Base-by-base conservation (phyloP, 768 basidiomycete species). In the Rhodotorula taiwanensis region DNA sequence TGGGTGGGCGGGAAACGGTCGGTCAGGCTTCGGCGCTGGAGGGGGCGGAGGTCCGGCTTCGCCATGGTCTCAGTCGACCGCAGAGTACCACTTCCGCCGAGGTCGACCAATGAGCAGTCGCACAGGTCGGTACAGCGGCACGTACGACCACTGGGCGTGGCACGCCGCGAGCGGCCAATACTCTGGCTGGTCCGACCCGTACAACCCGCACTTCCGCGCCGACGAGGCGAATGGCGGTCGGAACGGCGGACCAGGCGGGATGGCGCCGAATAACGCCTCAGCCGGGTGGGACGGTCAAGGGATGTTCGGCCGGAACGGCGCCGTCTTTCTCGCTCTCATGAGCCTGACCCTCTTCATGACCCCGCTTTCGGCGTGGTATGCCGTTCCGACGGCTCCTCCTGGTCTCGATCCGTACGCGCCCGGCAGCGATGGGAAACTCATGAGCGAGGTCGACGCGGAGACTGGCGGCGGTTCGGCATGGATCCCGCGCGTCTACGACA, bases 151-250 rank as follows among this genome's bases (percentile, higher is more conserved):
- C 27, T 42, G 39, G 52, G 31, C 49, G 2, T 49, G 48, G 57
- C 21, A 31, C 45, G 33, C 36, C 15, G 36, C 44, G 28, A 36
- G 42, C 28, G 30, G 49, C n/a, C 20, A 13, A 4, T 18, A 21
- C 7, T 16, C 33, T 42, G 36, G 47, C 44, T 66, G 64, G 59
- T 28, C 55, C 21, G 64, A 66, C n/a, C 64, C 64, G 44, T 45
- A 57, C 64, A 66, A 56, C 48, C 64, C 64, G 33, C 64, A 66
- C 39, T 66, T 66, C 39, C 53, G 64, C 21, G 49, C 58, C 20
- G 58, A 60, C 11, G 50, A 34, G 16, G 36, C 36, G 16, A 39
- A 9, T 9, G 36, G 36, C 9, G 36, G 36, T 16, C 10, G 36
- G 10, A 39, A 16, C 41, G 25, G 28, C 28, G 30, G 23, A 16